A percentile compares a stretch with the other conserved stretches of the same genome.
Conservation (phyloP, 768 basidiomycete genomes). For the Sarcodon sp. region DNA sequence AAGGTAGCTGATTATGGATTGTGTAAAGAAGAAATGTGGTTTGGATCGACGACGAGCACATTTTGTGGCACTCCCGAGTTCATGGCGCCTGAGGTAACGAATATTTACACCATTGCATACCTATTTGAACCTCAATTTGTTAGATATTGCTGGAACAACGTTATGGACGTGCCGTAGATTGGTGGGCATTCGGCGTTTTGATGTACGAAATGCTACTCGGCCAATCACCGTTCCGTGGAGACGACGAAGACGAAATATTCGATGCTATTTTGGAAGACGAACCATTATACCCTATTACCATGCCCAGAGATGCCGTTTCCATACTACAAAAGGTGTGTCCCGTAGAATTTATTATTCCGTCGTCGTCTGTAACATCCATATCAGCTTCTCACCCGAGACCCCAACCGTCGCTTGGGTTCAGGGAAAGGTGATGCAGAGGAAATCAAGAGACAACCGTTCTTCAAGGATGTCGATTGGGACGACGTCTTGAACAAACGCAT, state of each 20-base stretch:
- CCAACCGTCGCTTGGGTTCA: slow-evolving; percentile 80
- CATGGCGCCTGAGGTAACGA: slow-evolving; percentile 92
- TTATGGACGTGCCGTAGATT: slow-evolving; percentile 96
- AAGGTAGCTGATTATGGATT: slow-evolving; percentile 99
- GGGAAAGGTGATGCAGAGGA: slow-evolving; percentile 90
- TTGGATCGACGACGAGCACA: slow-evolving; percentile 89
- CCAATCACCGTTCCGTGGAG: slow-evolving; percentile 98
- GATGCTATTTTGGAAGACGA: slow-evolving; percentile 99
- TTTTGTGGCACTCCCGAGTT: slow-evolving; percentile 99
- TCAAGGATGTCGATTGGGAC: slow-evolving; percentile 95
- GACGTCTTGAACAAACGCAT: slow-evolving; percentile 97
- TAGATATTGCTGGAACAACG: slow-evolving; percentile 98
- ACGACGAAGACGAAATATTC: slow-evolving; percentile 99
- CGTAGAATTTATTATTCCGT: background rate
- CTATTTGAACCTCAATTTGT: background rate
- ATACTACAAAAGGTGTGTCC: slow-evolving; percentile 77
- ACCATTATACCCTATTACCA: slow-evolving; percentile 96
- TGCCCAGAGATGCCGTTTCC: slow-evolving; percentile 95
- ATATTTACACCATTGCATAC: background rate
- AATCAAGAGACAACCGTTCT: slow-evolving; percentile 96
- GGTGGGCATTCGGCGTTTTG: slow-evolving; percentile 99
- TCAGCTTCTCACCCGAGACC: slow-evolving; percentile 88
- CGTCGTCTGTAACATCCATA: background rate
- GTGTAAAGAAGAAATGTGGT: slow-evolving; percentile 99
- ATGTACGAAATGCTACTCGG: slow-evolving; percentile 99